A percentile compares a stretch with the other conserved stretches of the same genome.
Conservation (phyloP, 257 asterid genomes). For the Henckelia pumila region DNA sequence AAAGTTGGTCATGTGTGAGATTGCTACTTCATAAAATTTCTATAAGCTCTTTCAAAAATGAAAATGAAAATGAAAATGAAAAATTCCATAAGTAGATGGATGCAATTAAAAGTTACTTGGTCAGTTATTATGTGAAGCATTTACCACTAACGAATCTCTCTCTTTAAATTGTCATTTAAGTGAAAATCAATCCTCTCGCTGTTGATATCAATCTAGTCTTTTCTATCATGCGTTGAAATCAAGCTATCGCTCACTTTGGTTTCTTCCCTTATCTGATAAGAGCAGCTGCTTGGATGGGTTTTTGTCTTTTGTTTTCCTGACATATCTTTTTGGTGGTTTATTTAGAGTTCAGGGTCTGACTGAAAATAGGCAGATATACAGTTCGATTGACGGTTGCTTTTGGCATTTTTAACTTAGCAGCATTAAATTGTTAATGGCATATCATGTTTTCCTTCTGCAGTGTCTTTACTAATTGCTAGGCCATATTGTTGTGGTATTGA, state of each 20-base stretch:
- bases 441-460: slow-evolving; percentile 10
- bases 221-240: slow-evolving; percentile 5
- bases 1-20: no score
- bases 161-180: slow-evolving; percentile 11
- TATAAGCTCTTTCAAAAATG: no score
- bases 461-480: slow-evolving; percentile 15
- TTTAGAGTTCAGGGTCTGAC: background rate
- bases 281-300: background rate
- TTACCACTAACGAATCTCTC: background rate
- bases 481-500: slow-evolving; percentile 27
- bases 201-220: slow-evolving; percentile 12
- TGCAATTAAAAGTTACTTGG: slow-evolving; percentile 11
- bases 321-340: background rate
- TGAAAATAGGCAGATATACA: background rate
- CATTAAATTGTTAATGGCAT: background rate
- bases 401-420: slow-evolving; percentile 8
- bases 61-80: no score
- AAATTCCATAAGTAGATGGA: slow-evolving; percentile 11
- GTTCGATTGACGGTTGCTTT: background rate
- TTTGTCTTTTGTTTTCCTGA: background rate
- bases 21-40: no score
- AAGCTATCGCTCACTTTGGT: slow-evolving; percentile 1
- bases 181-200: slow-evolving; percentile 1
- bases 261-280: background rate
- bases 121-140: slow-evolving; percentile 6